A percentile compares a stretch with the other conserved stretches of the same genome.
phyloP scores from a whole-genome alignment of 2,329 filamentous ascomycete genomes.

The Chrysosporium keratinophilum region DNA sequence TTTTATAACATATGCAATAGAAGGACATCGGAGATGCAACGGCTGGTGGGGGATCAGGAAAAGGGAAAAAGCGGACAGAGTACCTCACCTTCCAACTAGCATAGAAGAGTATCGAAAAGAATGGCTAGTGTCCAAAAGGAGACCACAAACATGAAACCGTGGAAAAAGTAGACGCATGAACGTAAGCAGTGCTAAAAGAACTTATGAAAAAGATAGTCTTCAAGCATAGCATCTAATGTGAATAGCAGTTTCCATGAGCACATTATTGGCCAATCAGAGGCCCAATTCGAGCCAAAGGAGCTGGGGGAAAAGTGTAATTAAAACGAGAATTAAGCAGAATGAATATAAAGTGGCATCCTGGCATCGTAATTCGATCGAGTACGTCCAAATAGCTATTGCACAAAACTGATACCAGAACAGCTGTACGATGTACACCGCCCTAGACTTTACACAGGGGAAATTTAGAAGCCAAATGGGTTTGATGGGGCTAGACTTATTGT shows the following conservation, averaged over 20 bases:
- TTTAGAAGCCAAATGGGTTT: slow-evolving; percentile 60
- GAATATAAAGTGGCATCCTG: not conserved
- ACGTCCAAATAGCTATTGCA: not conserved
- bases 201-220: not conserved
- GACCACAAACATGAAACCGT: not conserved
- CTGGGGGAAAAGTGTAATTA: not conserved
- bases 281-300: not conserved
- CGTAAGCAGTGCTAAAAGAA: not conserved
- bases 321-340: not conserved
- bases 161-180: not conserved
- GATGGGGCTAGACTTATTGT: slow-evolving; percentile 45
- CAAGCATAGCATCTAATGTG: not conserved
- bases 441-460: not conserved
- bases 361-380: not conserved
- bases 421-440: not conserved
- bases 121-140: not conserved
- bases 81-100: not conserved
- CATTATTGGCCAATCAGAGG: not conserved
- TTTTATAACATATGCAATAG: not conserved
- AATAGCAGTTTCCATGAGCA: not conserved
- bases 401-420: not conserved
- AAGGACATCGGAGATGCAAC: not conserved
- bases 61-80: not conserved
- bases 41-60: not conserved
- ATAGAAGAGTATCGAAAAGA: not conserved